These are phyloP conservation scores for Mycena galericulata DNA, from an alignment of 768 basidiomycete species.

Conservation along the genomic window DNA sequence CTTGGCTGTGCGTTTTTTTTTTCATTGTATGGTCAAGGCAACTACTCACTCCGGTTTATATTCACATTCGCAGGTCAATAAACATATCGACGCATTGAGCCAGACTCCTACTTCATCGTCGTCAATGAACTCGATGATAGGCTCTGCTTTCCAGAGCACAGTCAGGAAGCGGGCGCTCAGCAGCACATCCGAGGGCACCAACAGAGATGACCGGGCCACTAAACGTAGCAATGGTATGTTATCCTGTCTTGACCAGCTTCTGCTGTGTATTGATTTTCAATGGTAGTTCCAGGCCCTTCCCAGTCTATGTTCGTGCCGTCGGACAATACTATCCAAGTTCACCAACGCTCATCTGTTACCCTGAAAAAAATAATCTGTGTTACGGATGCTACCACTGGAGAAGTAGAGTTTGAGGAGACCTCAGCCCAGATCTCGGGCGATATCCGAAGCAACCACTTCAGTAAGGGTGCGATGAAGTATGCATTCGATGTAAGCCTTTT, in stretches of 20 bases:
- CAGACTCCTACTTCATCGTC: neutral
- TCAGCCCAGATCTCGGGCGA: neutral
- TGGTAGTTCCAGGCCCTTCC: neutral
- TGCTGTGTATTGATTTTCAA: neutral
- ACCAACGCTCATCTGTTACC: neutral
- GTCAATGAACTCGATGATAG: neutral
- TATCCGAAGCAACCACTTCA: neutral
- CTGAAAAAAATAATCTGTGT: neutral
- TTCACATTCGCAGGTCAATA: neutral
- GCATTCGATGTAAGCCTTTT: neutral
- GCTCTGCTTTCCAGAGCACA: neutral
- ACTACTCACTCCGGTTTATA: neutral
- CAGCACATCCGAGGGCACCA: neutral
- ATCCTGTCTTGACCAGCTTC: neutral
- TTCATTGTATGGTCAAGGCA: neutral
- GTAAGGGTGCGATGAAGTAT: neutral
- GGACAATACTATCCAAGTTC: neutral
- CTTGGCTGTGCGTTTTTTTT: neutral
- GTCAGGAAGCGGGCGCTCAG: neutral
- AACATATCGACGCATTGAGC: neutral
- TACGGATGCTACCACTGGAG: neutral
- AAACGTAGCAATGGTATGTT: neutral
- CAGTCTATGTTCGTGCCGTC: neutral
- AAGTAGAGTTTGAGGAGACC: neutral
- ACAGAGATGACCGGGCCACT: neutral